These are phyloP conservation scores for Candida dubliniensis DNA, from an alignment of 1,139 yeast genomes.

Conservation along the genomic window DNA sequence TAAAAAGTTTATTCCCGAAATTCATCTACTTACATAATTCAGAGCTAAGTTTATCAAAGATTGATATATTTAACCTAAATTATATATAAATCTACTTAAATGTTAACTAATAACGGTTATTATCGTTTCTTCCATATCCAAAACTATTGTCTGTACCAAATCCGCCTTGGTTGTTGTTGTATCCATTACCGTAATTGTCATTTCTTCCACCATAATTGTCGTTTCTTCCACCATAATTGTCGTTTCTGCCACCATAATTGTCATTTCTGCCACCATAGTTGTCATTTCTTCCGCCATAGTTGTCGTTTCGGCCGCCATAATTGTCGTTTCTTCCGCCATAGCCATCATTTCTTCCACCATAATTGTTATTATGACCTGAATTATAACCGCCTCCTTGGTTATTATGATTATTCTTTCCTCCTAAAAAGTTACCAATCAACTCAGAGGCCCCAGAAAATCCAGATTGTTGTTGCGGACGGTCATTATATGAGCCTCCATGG, in stretches of 20 bases:
- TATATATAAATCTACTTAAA: too few relatives aligned
- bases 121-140: background rate
- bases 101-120: background rate
- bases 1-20: too few relatives aligned
- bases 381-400: constrained; percentile 4
- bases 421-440: constrained; percentile 2
- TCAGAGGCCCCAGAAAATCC: constrained; percentile 1
- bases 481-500: background rate
- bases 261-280: constrained; percentile 1
- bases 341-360: background rate
- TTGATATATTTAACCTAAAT: too few relatives aligned
- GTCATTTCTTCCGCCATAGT: constrained; percentile 7
- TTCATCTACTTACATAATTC: too few relatives aligned
- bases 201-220: background rate
- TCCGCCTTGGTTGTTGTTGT: constrained; percentile 1
- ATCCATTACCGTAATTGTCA: background rate
- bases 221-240: constrained; percentile 2
- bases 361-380: background rate
- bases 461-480: constrained; percentile 3
- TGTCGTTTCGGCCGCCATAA: constrained; percentile 3
- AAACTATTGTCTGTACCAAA: constrained; percentile 4
- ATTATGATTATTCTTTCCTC: constrained; percentile 5
- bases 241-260: constrained; percentile 2
- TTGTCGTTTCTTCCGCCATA: constrained; percentile 1
- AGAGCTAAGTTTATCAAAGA: too few relatives aligned